Conservation (phyloP, 805 yeast species). For the Kockiozyma suomiensis region DNA sequence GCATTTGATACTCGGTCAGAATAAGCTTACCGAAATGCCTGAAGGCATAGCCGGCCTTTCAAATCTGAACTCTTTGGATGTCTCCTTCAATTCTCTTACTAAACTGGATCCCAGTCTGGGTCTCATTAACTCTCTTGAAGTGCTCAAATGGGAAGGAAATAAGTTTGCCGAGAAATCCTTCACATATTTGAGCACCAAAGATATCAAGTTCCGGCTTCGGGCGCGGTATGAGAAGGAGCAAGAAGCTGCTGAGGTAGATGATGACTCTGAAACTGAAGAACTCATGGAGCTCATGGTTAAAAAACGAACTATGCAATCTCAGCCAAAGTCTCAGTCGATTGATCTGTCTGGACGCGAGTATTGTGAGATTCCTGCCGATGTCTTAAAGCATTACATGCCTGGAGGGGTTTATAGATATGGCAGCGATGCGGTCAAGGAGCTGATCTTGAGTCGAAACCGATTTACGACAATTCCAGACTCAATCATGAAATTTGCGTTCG, state of each 20-base stretch:
- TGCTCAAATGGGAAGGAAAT: slow-evolving; percentile 32
- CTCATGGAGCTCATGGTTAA: slow-evolving; percentile 14
- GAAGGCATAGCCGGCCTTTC: slow-evolving; percentile 21
- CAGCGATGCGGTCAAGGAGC: slow-evolving; percentile 13
- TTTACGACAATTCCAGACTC: slow-evolving; percentile 21
- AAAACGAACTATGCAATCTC: slow-evolving; percentile 16
- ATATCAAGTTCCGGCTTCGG: slow-evolving; percentile 13
- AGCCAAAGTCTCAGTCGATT: slow-evolving; percentile 6
- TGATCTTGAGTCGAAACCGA: slow-evolving; percentile 18
- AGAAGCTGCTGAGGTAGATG: background rate
- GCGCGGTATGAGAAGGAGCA: slow-evolving; percentile 18
- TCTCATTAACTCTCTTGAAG: slow-evolving; percentile 12
- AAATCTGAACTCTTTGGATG: slow-evolving; percentile 16
- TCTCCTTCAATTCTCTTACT: slow-evolving; percentile 19
- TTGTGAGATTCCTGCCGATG: slow-evolving; percentile 11
- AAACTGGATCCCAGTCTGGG: slow-evolving; percentile 25
- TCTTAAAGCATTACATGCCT: slow-evolving; percentile 19
- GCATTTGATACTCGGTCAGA: slow-evolving; percentile 17
- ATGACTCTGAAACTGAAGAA: slow-evolving; percentile 10
- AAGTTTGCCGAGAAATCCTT: slow-evolving; percentile 24
- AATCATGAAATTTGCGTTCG: slow-evolving; percentile 24
- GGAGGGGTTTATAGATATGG: slow-evolving; percentile 17
- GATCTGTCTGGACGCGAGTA: slow-evolving; percentile 26
- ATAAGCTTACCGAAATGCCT: slow-evolving; percentile 16
- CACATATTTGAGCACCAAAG: slow-evolving; percentile 11